Evolutionary conservation across 1,284 basidiomycete genomes (phyloP), one percentile per base, ranked within the genome.

Genomic region (Microstroma glucosiphilum): DNA sequence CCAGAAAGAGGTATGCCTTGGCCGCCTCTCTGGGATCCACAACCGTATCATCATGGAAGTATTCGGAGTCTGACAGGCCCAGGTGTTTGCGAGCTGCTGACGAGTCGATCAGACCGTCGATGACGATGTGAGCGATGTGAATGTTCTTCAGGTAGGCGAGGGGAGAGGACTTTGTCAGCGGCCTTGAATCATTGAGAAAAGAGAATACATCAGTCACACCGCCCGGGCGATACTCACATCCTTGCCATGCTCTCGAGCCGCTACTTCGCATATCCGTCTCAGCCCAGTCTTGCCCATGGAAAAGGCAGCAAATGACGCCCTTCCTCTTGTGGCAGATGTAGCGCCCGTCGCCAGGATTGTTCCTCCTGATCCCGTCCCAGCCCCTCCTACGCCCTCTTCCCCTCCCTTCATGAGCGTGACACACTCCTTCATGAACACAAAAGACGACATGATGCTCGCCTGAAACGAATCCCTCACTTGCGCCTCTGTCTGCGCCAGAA

Each of bases 1-100:
- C 73, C 11, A 75, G 64, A 51, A 73, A 75, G 7, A 73, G 61
- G 69, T 69, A 75, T 0, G 67, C 64, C 63, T 75, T 75, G n/a
- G 70, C 70, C 69, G 71, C 69, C 41, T 75, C 69, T 13, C 64
- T 60, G 1, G 71, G 70, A 4, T 66, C 58, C 30, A 72, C 59
- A 53, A 72, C 72, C 1, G 61, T 51, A 9, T 68, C 71, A 30
- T 67, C 58, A 1, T 49, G 43, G 58, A 75, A 75, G 23, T 70
- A 60, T 17, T 66, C 65, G 12, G 64, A 65, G 25, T 68, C 60
- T 21, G 68, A 64, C 58, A 72, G 63, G 51, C 68, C 68, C 12
- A 75, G 46, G 57, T 37, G 67, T 13, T 66, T 58, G 17, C 67
- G 57, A 9, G 70, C 70, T 11, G 66, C 58, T n/a, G 73, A 61